Evolutionary conservation across 345 rosid genomes (phyloP).

Genomic region (Draba incana): DNA sequence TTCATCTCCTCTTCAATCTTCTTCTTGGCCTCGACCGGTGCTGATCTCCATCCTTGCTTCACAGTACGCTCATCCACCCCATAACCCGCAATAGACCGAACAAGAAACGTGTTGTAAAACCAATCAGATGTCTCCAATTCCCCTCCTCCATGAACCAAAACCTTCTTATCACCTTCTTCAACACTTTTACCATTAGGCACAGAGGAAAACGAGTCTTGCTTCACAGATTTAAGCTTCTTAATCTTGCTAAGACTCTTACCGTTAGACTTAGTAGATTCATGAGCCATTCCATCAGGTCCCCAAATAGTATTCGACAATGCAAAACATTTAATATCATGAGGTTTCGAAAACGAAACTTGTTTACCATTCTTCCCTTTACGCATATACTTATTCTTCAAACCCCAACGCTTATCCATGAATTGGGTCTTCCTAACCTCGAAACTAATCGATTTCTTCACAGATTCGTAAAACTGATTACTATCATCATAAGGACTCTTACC

Average conservation of each 20-base stretch:
- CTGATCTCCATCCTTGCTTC: slow-evolving; percentile 25
- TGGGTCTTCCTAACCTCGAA: slow-evolving; percentile 47
- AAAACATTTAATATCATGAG: slow-evolving; percentile 46
- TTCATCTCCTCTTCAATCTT: slow-evolving; percentile 29
- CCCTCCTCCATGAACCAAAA: neutral
- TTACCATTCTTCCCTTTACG: slow-evolving; percentile 40
- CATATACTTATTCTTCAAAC: slow-evolving; percentile 51
- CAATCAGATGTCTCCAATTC: slow-evolving; percentile 5
- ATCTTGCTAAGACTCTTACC: slow-evolving; percentile 34
- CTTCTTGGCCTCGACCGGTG: slow-evolving; percentile 14
- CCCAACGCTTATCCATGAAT: slow-evolving; percentile 50
- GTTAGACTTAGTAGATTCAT: slow-evolving; percentile 30
- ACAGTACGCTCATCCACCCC: slow-evolving; percentile 32
- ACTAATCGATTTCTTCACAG: slow-evolving; percentile 42
- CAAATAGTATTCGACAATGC: slow-evolving; percentile 46
- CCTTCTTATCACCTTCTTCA: neutral
- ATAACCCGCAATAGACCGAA: neutral
- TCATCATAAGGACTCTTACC: slow-evolving; percentile 44
- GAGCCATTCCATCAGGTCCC: slow-evolving; percentile 41
- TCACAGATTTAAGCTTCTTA: slow-evolving; percentile 33
- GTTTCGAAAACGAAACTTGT: slow-evolving; percentile 27
- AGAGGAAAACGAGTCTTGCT: slow-evolving; percentile 29
- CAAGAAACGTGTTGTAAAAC: slow-evolving; percentile 30
- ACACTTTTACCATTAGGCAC: slow-evolving; percentile 32
- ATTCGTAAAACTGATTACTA: slow-evolving; percentile 39